phyloP scores from a whole-genome alignment of 2,329 filamentous ascomycete genomes.

The Penicillium aurantiogriseum region DNA sequence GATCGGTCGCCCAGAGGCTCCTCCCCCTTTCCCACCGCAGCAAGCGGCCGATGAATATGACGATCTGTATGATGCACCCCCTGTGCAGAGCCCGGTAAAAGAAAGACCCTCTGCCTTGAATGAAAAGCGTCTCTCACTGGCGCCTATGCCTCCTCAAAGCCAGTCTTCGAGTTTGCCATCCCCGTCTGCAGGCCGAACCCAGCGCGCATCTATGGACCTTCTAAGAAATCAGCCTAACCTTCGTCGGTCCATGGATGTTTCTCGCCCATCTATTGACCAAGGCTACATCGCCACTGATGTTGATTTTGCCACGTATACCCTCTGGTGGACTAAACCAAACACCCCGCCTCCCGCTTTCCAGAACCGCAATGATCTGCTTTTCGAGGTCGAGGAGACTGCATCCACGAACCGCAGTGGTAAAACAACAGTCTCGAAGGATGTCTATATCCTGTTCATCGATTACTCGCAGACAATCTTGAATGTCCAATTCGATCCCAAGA shows the following conservation, averaged over 20 bases:
- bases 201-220: slow-evolving; percentile 65
- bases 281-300: slow-evolving; percentile 86
- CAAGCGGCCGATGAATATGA: slow-evolving; percentile 41
- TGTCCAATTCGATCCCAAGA: slow-evolving; percentile 71
- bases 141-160: slow-evolving; percentile 48
- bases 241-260: slow-evolving; percentile 70
- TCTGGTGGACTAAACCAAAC: slow-evolving; percentile 86
- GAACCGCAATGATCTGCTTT: slow-evolving; percentile 76
- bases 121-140: slow-evolving; percentile 44
- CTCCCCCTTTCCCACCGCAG: slow-evolving; percentile 29
- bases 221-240: slow-evolving; percentile 51
- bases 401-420: slow-evolving; percentile 68
- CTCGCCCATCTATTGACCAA: slow-evolving; percentile 70
- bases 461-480: slow-evolving; percentile 93
- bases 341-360: slow-evolving; percentile 79
- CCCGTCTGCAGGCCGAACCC: slow-evolving; percentile 44
- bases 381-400: slow-evolving; percentile 75
- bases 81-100: slow-evolving; percentile 36
- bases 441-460: slow-evolving; percentile 89
- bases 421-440: slow-evolving; percentile 70
- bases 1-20: slow-evolving; percentile 24
- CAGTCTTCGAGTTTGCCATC: slow-evolving; percentile 41
- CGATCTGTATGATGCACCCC: slow-evolving; percentile 49
- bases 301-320: slow-evolving; percentile 69
- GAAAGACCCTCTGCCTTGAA: slow-evolving; percentile 33